Evolutionary conservation across 805 yeast genomes (phyloP).

Genomic region (Candida pini): DNA sequence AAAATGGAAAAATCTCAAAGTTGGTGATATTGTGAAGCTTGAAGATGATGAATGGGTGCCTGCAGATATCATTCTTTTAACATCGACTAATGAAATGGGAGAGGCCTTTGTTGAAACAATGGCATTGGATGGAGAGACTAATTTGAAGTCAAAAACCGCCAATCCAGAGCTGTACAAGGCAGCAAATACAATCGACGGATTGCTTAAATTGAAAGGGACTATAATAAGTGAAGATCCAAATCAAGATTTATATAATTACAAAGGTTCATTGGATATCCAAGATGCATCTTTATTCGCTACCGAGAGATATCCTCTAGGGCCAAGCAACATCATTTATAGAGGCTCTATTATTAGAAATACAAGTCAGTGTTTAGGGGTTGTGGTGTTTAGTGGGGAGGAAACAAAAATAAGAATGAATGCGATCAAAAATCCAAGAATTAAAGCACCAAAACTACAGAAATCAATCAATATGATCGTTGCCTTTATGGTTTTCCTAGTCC

Average conservation of each 20-base stretch:
- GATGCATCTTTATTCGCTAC: conserved; percentile 21
- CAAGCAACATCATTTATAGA: conserved; percentile 82
- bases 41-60: conserved; percentile 89
- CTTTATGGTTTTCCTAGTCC: conserved; percentile 83
- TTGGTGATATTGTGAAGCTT: conserved; percentile 80
- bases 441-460: conserved; percentile 87
- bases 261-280: conserved; percentile 56
- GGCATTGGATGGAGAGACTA: conserved; percentile 98
- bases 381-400: conserved; percentile 92
- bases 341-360: conserved; percentile 91
- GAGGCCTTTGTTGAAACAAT: conserved; percentile 83
- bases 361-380: conserved; percentile 65
- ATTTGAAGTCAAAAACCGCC: conserved; percentile 70
- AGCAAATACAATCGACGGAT: conserved; percentile 43
- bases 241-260: conserved; percentile 83
- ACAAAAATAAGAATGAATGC: conserved; percentile 95
- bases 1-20: conserved; percentile 72
- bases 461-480: conserved; percentile 78
- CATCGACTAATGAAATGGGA: conserved; percentile 61
- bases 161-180: conserved; percentile 54
- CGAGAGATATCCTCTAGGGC: conserved; percentile 55
- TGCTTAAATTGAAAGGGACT: conserved; percentile 45
- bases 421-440: conserved; percentile 78
- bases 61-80: conserved; percentile 75
- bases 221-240: conserved; percentile 88